A percentile compares a stretch with the other conserved stretches of the same genome.
phyloP scores from a whole-genome alignment of 2,329 filamentous ascomycete species.

The Aspergillus calidoustus region DNA sequence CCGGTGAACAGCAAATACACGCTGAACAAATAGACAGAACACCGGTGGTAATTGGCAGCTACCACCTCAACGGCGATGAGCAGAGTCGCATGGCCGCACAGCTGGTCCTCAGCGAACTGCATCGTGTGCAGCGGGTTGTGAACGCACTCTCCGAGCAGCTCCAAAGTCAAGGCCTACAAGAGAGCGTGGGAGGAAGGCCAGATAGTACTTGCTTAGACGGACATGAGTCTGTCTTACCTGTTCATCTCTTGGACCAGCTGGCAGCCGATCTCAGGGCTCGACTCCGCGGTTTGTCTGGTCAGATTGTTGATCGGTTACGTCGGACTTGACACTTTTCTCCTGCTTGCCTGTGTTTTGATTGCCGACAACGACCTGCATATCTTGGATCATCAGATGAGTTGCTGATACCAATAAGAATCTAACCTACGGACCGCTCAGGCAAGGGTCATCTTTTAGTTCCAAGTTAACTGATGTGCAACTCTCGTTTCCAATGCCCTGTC shows the following conservation, averaged over 20 bases:
- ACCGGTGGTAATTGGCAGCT: background rate
- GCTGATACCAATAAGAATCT: too few species aligned
- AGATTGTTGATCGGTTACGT: conserved; percentile 9
- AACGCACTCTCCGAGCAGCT: conserved; percentile 8
- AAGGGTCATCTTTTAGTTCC: background rate
- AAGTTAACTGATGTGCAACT: too few species aligned
- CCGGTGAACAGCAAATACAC: background rate
- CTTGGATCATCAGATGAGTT: too few species aligned
- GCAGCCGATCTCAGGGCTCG: background rate
- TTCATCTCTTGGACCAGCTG: conserved; percentile 1
- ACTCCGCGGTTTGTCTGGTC: conserved; percentile 1
- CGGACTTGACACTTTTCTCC: background rate
- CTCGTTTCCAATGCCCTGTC: too few species aligned
- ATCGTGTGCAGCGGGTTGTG: conserved; percentile 10
- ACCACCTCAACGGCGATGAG: background rate
- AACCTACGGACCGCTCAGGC: background rate
- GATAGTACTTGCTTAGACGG: too few species aligned
- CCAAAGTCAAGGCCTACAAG: background rate
- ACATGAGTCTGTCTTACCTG: background rate
- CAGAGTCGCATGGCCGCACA: conserved; percentile 14
- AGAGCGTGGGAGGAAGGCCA: background rate
- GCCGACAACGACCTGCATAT: too few species aligned
- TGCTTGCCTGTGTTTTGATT: too few species aligned
- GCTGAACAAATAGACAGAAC: background rate
- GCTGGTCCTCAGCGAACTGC: conserved; percentile 12